Percentiles rank a stretch among this genome's conserved stretches.
Evolutionary conservation across 1,284 basidiomycete species (phyloP).

Genomic region (Marasmius tenuissimus): DNA sequence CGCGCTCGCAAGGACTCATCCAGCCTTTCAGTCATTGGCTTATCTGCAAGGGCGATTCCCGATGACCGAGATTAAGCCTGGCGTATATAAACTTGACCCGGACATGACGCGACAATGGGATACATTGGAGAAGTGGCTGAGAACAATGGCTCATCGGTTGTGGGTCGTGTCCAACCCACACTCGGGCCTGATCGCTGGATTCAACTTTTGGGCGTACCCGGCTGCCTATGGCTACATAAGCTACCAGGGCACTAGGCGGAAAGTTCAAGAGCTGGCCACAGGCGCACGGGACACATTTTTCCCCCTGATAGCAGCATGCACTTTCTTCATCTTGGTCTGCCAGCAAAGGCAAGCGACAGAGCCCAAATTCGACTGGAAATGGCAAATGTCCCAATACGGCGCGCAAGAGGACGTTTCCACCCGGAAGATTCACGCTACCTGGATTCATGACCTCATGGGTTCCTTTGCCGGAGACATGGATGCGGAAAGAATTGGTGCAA

Average conservation of each 20-base stretch:
- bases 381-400: neutral
- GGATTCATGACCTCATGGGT: neutral
- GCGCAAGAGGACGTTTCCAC: neutral
- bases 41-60: neutral
- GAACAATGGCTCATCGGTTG: neutral
- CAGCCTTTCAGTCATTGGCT: neutral
- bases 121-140: neutral
- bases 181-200: neutral
- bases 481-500: neutral
- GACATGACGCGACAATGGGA: neutral
- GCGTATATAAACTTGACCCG: neutral
- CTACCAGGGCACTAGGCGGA: neutral
- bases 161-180: neutral
- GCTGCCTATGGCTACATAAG: neutral
- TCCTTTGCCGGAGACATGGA: neutral
- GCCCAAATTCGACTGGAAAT: neutral
- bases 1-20: neutral
- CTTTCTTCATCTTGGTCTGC: neutral
- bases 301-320: neutral
- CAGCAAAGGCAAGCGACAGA: neutral
- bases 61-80: neutral
- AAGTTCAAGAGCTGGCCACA: neutral
- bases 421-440: neutral
- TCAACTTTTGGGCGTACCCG: neutral
- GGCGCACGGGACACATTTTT: neutral